These are phyloP conservation scores for Fraxinus cuspidata DNA, from an alignment of 257 asterid genomes.

Conservation along the genomic window DNA sequence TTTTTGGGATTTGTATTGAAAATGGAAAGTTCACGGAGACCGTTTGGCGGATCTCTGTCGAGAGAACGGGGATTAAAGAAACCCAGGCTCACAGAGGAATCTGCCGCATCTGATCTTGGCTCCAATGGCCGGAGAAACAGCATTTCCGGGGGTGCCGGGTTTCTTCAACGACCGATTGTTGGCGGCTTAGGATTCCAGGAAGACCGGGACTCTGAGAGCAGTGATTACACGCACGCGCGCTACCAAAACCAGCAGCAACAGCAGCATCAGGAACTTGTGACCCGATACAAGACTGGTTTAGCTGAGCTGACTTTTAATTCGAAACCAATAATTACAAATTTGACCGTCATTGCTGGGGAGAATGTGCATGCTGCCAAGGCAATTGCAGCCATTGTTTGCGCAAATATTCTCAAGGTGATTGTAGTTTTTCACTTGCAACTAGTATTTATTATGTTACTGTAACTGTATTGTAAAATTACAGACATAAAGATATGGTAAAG, in stretches of 20 bases:
- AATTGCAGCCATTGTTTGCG: slow-evolving; percentile 67
- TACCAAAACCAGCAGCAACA: slow-evolving; percentile 44
- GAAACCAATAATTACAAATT: slow-evolving; percentile 90
- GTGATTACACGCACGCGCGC: slow-evolving; percentile 57
- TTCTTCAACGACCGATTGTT: slow-evolving; percentile 46
- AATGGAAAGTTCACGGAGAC: slow-evolving; percentile 85
- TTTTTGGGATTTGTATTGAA: slow-evolving; percentile 39
- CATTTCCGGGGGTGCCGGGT: slow-evolving; percentile 23
- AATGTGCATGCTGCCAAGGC: slow-evolving; percentile 85
- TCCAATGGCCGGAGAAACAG: slow-evolving; percentile 46
- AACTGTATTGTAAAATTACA: neutral
- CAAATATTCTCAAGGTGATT: slow-evolving; percentile 91
- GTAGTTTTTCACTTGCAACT: slow-evolving; percentile 29
- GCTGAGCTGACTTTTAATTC: slow-evolving; percentile 91
- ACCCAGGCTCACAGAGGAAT: slow-evolving; percentile 64
- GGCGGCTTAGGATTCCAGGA: slow-evolving; percentile 39
- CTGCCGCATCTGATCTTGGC: slow-evolving; percentile 54
- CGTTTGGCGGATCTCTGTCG: slow-evolving; percentile 70
- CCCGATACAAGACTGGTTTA: slow-evolving; percentile 83
- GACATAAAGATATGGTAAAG: too few relatives aligned
- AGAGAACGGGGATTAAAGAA: slow-evolving; percentile 78
- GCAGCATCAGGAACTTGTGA: slow-evolving; percentile 75
- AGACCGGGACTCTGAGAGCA: slow-evolving; percentile 56
- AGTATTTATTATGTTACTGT: slow-evolving; percentile 29
- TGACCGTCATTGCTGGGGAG: slow-evolving; percentile 98